Evolutionary conservation across 1,284 basidiomycete species (phyloP).

Genomic region (Ustilago tritici): DNA sequence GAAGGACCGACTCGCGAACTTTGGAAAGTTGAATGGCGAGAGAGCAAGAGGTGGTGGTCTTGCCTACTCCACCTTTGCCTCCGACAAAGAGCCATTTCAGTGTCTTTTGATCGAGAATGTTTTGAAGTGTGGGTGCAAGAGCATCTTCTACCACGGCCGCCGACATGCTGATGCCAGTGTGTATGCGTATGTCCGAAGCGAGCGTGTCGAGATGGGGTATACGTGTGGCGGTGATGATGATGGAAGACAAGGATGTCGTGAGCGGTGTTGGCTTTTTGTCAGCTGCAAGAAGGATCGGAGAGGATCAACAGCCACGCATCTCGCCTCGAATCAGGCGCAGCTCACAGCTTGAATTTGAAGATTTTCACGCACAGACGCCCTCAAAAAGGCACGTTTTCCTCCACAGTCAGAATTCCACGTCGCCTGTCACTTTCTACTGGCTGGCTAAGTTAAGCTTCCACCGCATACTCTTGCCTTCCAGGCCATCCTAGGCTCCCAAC

Average conservation of each 20-base stretch:
- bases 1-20: constrained; percentile 65
- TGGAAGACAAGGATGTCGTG: constrained; percentile 29
- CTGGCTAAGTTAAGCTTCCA: constrained; percentile 14
- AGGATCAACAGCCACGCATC: background rate
- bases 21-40: constrained; percentile 67
- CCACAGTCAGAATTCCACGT: constrained; percentile 12
- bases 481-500: constrained; percentile 17
- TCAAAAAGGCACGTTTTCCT: constrained; percentile 9
- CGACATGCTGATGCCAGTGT: constrained; percentile 16
- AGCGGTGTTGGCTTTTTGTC: constrained; percentile 6
- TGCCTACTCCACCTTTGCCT: constrained; percentile 69
- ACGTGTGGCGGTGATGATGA: background rate
- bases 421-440: constrained; percentile 14
- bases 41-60: constrained; percentile 68
- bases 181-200: background rate
- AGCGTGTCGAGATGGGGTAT: background rate
- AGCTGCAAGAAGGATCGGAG: background rate
- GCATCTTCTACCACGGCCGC: constrained; percentile 56
- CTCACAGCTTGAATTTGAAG: background rate
- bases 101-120: constrained; percentile 67
- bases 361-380: constrained; percentile 13
- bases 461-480: constrained; percentile 37
- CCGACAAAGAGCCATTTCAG: constrained; percentile 70
- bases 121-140: constrained; percentile 63
- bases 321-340: background rate